Conservation (phyloP, 805 yeast genomes). For the Zygotorulaspora florentina region DNA sequence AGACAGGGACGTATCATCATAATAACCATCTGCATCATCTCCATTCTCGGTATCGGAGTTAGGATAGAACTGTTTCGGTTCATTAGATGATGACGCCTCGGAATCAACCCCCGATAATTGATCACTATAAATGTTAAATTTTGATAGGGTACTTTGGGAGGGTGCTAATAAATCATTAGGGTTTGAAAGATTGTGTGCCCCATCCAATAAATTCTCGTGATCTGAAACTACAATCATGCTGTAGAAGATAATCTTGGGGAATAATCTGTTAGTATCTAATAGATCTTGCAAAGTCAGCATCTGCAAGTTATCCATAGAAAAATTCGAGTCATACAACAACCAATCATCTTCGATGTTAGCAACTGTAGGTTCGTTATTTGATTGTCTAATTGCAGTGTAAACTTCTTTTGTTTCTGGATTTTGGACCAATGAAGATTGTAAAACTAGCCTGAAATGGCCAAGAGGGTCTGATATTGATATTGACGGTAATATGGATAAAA, state of each 20-base stretch:
- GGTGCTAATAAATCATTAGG: background rate
- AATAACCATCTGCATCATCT: conserved; percentile 29
- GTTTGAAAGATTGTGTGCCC: background rate
- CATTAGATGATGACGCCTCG: conserved; percentile 8
- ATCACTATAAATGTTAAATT: background rate
- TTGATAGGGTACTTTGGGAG: conserved; percentile 2
- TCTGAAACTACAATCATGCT: conserved; percentile 21
- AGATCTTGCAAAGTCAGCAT: conserved; percentile 35
- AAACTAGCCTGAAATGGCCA: conserved; percentile 33
- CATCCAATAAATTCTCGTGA: conserved; percentile 1
- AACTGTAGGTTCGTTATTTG: conserved; percentile 24
- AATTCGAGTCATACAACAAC: conserved; percentile 39
- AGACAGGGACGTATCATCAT: conserved; percentile 18
- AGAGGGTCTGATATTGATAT: conserved; percentile 29
- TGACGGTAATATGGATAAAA: conserved; percentile 30
- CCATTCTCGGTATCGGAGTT: conserved; percentile 20
- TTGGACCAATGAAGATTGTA: conserved; percentile 32
- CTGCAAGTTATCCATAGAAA: conserved; percentile 37
- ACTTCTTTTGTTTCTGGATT: conserved; percentile 26
- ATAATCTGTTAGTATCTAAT: conserved; percentile 25
- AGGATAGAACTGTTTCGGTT: conserved; percentile 14
- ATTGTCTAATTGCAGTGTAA: conserved; percentile 34
- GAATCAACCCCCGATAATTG: conserved; percentile 3
- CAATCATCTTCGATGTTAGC: conserved; percentile 39
- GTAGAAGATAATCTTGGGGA: conserved; percentile 36